Evolutionary conservation across 2,329 filamentous ascomycete genomes (phyloP).

Genomic region (Beauveria medogensis): DNA sequence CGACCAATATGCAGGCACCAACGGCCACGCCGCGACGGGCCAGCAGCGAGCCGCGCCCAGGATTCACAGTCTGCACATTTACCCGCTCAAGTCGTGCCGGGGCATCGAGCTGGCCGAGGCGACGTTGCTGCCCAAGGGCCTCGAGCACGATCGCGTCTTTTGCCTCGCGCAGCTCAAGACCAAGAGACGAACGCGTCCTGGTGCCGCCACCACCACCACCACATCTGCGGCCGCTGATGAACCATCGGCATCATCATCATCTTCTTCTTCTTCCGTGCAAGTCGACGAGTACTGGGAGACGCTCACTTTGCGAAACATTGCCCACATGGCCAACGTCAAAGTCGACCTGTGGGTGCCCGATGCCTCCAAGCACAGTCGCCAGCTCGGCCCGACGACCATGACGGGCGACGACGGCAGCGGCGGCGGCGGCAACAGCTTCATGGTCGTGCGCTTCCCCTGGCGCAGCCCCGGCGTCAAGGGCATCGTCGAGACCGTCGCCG

Average conservation of each 20-base stretch:
- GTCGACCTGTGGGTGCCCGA: constrained; percentile 65
- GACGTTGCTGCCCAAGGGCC: constrained; percentile 57
- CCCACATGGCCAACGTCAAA: constrained; percentile 61
- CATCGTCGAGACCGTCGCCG: constrained; percentile 33
- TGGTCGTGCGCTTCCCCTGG: constrained; percentile 62
- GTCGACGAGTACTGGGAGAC: constrained; percentile 49
- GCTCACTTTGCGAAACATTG: constrained; percentile 61
- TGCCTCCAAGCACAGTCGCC: constrained; percentile 42
- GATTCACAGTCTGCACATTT: constrained; percentile 63
- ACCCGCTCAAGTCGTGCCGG: constrained; percentile 75
- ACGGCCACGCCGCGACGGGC: not conserved
- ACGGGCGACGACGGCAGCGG: not conserved
- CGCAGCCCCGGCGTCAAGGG: constrained; percentile 40
- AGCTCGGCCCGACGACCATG: constrained; percentile 35
- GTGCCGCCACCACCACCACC: not conserved
- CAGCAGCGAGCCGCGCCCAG: constrained; percentile 16
- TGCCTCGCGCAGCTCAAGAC: constrained; percentile 62
- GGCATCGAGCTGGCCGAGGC: constrained; percentile 64
- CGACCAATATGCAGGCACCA: constrained; percentile 14
- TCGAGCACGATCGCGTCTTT: constrained; percentile 76
- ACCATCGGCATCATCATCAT: not conserved
- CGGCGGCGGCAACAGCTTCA: constrained; percentile 29
- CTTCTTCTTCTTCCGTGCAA: not conserved
- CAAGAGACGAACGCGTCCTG: not conserved
- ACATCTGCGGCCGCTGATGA: not conserved